phyloP scores from a whole-genome alignment of 441 rosid genomes.

The Erodium moschatum region DNA sequence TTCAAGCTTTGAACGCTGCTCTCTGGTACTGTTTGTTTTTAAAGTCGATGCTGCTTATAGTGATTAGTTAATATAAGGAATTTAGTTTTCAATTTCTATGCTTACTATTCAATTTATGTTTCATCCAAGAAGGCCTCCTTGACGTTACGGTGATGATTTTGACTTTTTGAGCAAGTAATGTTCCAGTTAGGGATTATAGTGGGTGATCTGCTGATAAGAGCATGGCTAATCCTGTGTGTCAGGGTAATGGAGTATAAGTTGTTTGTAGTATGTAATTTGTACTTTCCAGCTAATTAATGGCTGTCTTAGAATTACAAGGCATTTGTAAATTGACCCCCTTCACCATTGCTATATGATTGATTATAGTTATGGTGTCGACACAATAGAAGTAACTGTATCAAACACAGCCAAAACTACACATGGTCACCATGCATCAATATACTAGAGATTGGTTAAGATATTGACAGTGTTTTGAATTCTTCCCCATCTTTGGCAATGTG shows the following conservation, averaged over 20 bases:
- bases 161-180: not conserved
- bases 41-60: not conserved
- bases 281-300: conserved; percentile 14
- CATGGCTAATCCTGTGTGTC: not conserved
- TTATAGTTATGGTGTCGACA: not conserved
- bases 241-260: not conserved
- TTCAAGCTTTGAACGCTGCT: not conserved
- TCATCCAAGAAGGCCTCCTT: not conserved
- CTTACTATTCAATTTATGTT: not conserved
- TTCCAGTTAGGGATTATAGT: not conserved
- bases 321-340: not conserved
- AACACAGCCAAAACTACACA: not conserved
- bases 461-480: not conserved
- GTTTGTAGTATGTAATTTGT: not conserved
- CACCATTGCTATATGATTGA: not conserved
- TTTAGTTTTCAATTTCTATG: not conserved
- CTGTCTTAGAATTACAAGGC: not conserved
- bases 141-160: not conserved
- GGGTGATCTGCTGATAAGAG: conserved; percentile 4
- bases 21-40: not conserved
- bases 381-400: not conserved
- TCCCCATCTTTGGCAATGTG: conserved; percentile 15
- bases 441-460: conserved; percentile 7
- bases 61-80: not conserved
- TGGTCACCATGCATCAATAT: not conserved